A percentile compares a stretch with the other conserved stretches of the same genome.
Conservation (phyloP, 768 basidiomycete species). For the Russula vinacea region DNA sequence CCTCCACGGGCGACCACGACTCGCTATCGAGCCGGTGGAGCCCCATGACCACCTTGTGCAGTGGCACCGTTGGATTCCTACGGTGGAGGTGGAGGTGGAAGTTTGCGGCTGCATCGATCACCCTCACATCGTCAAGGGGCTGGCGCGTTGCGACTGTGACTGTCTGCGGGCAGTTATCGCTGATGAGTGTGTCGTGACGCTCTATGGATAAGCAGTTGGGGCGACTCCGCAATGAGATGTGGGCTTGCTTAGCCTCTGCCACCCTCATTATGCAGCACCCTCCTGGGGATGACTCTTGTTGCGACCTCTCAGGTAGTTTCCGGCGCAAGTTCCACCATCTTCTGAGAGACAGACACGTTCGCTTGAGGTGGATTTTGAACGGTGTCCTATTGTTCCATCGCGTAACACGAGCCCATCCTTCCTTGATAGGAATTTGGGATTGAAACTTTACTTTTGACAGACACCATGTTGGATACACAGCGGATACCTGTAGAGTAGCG, state of each 20-base stretch:
- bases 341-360: conserved; percentile 46
- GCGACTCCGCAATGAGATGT: conserved; percentile 50
- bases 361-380: conserved; percentile 53
- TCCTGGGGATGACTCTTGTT: conserved; percentile 38
- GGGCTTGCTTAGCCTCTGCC: conserved; percentile 43
- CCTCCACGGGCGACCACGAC: conserved; percentile 44
- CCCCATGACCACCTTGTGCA: conserved; percentile 52
- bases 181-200: conserved; percentile 45
- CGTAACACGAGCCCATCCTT: conserved; percentile 54
- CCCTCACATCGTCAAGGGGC: conserved; percentile 39
- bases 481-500: conserved; percentile 49
- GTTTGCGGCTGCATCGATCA: conserved; percentile 53
- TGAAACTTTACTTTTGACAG: conserved; percentile 44
- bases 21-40: conserved; percentile 49
- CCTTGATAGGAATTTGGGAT: conserved; percentile 36
- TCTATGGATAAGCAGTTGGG: conserved; percentile 43
- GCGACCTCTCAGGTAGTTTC: conserved; percentile 38
- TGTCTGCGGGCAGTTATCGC: conserved; percentile 38
- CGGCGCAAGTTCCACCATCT: conserved; percentile 46
- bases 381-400: conserved; percentile 55
- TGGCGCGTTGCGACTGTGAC: conserved; percentile 41
- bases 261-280: conserved; percentile 50
- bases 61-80: conserved; percentile 47
- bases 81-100: conserved; percentile 58
- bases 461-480: conserved; percentile 59